These are phyloP conservation scores for Sesbania bispinosa DNA, from an alignment of 306 rosid genomes.

Conservation along the genomic window DNA sequence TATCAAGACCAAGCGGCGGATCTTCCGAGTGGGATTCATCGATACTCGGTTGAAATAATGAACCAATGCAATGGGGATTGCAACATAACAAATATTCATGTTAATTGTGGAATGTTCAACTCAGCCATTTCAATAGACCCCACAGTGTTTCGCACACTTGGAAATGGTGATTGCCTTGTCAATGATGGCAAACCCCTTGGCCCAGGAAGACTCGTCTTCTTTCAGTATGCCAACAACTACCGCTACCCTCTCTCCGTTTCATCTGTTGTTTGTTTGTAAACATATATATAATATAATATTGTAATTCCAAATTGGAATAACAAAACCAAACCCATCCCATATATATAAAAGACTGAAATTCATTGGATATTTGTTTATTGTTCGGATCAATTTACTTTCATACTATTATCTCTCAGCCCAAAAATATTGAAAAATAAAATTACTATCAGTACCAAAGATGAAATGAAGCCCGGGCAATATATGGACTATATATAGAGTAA, in stretches of 20 bases:
- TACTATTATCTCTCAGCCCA: too few species aligned
- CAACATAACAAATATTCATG: conserved; percentile 43
- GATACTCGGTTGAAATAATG: conserved; percentile 45
- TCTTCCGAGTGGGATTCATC: conserved; percentile 56
- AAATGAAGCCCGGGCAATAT: too few species aligned
- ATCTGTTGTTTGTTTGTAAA: conserved; percentile 35
- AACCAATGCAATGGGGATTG: conserved; percentile 49
- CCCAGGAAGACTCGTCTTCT: conserved; percentile 46
- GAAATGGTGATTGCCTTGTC: conserved; percentile 55
- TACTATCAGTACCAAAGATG: too few species aligned
- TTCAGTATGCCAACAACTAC: conserved; percentile 53
- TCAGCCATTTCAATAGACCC: conserved; percentile 53
- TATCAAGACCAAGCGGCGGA: conserved; percentile 43
- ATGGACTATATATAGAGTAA: too few species aligned
- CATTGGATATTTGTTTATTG: too few species aligned
- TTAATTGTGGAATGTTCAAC: conserved; percentile 73
- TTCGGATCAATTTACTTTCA: too few species aligned
- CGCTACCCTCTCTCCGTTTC: conserved; percentile 56
- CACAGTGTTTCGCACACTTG: conserved; percentile 35
- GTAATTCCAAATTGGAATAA: too few species aligned
- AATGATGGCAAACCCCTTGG: conserved; percentile 44
- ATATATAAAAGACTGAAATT: too few species aligned
- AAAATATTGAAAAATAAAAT: too few species aligned
- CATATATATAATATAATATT: background rate
- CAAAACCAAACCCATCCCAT: too few species aligned